Evolutionary conservation across 2,329 filamentous ascomycete species (phyloP), one percentile per base, ranked within the genome.

Genomic region (Aspergillus ruber): DNA sequence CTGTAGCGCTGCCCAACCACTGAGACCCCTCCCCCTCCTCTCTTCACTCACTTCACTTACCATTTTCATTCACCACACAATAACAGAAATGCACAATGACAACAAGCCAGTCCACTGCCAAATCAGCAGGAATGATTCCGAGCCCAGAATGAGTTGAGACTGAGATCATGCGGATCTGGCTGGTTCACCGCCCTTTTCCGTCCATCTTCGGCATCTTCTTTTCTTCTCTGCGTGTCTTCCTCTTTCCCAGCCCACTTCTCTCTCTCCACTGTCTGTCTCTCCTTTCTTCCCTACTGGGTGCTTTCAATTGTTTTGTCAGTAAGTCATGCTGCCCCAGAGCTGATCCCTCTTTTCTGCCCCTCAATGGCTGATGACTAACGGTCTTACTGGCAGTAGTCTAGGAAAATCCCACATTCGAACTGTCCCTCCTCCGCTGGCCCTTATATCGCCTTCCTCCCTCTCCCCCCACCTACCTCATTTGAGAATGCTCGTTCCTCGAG

Each of bases 151-250:
- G 41, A 40, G 41, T 43, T 55, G 55, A 61, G 53, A 50, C 51
- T 56, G 54, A 57, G 52, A 57, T 60, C 56, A 58, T 53, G 59
- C 21, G 17, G 10, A 43, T 29, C 41, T 61, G 56, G 51, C 49
- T 10, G 18, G 17, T 51, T 62, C 59, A 63, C 60, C 59, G 60
- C 60, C 58, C 52, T 58, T 58, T 63, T 61, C 25, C 25, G 25
- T 29, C 25, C 25, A 29, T 12, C 25, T 29, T 29, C 25, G 25
- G 9, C 36, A 21, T 20, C 20, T 20, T 20, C 18, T 20, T 13
- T 15, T 12, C 17, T 39, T 18, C 18, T 18, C 36, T 39, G 17
- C 17, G 15, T 50, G 35, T 43, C 13, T 25, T 18, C n/a, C 45
- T 50, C 54, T 54, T 55, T 51, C 50, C 50, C 50, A 49, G 53